Conservation (phyloP, 176 grass and related monocot genomes). For the Paspalum notatum region DNA sequence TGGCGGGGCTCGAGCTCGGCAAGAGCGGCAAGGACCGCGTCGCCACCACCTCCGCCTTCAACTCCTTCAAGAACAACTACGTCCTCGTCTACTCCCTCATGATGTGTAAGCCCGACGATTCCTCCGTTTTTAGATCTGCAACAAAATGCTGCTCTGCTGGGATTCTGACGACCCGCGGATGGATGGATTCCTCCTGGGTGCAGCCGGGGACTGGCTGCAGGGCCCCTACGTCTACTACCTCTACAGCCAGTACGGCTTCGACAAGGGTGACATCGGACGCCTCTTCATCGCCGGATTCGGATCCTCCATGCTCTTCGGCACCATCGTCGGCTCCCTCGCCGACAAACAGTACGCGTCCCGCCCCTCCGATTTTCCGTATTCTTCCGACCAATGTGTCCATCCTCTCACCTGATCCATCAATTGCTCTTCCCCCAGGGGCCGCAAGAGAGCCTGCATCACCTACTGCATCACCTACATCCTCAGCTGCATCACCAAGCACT, state of each 20-base stretch:
- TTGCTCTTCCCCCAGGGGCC: constrained; percentile 50
- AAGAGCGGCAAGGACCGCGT: constrained; percentile 86
- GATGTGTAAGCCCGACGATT: constrained; percentile 57
- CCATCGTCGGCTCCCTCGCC: constrained; percentile 94
- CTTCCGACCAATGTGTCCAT: neutral
- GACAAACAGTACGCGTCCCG: constrained; percentile 80
- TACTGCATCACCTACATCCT: constrained; percentile 97
- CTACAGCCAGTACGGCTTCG: constrained; percentile 94
- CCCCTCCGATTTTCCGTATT: neutral
- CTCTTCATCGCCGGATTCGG: constrained; percentile 99
- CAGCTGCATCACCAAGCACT: constrained; percentile 98
- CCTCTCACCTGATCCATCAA: neutral
- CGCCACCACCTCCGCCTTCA: constrained; percentile 78
- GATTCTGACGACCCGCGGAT: too few species aligned
- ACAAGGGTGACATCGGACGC: constrained; percentile 97
- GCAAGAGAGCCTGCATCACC: constrained; percentile 89
- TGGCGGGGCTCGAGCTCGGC: constrained; percentile 79
- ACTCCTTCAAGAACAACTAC: constrained; percentile 98
- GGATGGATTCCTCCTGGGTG: neutral
- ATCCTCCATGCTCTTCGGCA: constrained; percentile 98
- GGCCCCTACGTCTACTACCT: constrained; percentile 97
- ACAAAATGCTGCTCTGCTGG: neutral
- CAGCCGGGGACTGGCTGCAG: constrained; percentile 97
- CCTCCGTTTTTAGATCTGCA: neutral
- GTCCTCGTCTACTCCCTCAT: constrained; percentile 98